A percentile compares a stretch with the other conserved stretches of the same genome.
phyloP scores from a whole-genome alignment of 495 filamentous ascomycete genomes.

The Neohortaea acidophila region DNA sequence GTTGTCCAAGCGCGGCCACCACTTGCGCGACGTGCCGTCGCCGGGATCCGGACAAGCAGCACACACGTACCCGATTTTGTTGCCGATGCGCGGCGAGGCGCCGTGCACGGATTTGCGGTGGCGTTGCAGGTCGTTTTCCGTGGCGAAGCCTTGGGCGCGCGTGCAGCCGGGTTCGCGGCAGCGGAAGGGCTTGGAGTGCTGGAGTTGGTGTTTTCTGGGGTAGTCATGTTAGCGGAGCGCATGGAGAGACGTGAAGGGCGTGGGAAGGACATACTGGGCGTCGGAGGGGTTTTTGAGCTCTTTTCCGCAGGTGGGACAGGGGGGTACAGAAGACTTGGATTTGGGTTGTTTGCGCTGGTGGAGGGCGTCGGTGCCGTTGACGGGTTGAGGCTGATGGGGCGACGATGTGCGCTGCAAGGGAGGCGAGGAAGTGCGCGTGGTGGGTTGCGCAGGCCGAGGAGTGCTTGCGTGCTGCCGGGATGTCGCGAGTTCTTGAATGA shows the following conservation, averaged over 20 bases:
- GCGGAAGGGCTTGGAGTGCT: constrained; percentile 9
- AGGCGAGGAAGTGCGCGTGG: too few relatives aligned
- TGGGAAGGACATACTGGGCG: background rate
- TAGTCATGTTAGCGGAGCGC: background rate
- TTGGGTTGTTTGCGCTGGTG: background rate
- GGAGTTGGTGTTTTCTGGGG: constrained; percentile 8
- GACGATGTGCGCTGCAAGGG: too few relatives aligned
- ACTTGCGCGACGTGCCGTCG: constrained; percentile 1
- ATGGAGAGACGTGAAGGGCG: background rate
- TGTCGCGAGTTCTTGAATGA: background rate
- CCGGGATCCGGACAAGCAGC: constrained; percentile 4
- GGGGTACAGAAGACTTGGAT: background rate
- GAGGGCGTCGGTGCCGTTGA: background rate
- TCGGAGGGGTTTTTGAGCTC: constrained; percentile 5
- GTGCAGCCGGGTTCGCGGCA: constrained; percentile 5
- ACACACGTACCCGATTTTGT: constrained; percentile 3
- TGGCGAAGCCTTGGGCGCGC: constrained; percentile 9
- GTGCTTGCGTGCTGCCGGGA: background rate
- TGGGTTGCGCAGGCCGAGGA: background rate
- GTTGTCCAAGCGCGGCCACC: constrained; percentile 76
- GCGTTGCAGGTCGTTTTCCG: constrained; percentile 11
- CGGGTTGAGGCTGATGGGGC: background rate
- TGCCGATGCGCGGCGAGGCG: constrained; percentile 4
- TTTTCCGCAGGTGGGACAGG: constrained; percentile 2
- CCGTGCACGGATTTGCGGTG: constrained; percentile 9